A percentile compares a stretch with the other conserved stretches of the same genome.
phyloP scores from a whole-genome alignment of 1,284 basidiomycete species.

The Tranzscheliella williamsii region DNA sequence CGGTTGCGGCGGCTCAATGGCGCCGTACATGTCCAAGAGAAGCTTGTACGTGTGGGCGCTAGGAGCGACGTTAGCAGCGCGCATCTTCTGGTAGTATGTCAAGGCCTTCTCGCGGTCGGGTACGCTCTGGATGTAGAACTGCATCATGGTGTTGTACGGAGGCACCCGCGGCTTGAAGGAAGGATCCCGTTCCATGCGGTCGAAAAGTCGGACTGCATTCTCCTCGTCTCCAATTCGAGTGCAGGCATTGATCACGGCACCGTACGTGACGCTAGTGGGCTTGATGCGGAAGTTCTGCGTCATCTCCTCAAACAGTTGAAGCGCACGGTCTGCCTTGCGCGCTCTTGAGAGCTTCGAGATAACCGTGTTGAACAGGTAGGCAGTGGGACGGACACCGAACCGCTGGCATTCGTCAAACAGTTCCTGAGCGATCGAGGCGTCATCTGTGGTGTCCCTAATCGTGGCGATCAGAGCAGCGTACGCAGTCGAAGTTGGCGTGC shows the following conservation, averaged over 20 bases:
- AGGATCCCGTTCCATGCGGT: conserved; percentile 76
- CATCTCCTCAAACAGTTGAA: conserved; percentile 58
- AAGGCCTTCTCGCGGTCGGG: conserved; percentile 70
- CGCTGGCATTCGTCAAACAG: conserved; percentile 58
- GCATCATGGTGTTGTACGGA: conserved; percentile 98
- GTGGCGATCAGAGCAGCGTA: conserved; percentile 58
- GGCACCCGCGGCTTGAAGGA: conserved; percentile 87
- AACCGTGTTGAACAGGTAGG: conserved; percentile 59
- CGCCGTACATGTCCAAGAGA: conserved; percentile 85
- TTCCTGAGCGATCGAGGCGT: conserved; percentile 56
- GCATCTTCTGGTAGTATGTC: conserved; percentile 76
- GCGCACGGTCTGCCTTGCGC: conserved; percentile 54
- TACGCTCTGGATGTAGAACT: conserved; percentile 86
- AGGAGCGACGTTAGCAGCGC: conserved; percentile 67
- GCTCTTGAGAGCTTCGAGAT: conserved; percentile 60
- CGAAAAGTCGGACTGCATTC: conserved; percentile 80
- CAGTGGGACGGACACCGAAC: conserved; percentile 46
- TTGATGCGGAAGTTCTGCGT: conserved; percentile 62
- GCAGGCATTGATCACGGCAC: conserved; percentile 84
- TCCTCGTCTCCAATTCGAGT: conserved; percentile 81
- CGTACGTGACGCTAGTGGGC: conserved; percentile 89
- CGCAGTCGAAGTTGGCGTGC: conserved; percentile 44
- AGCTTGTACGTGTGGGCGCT: conserved; percentile 65
- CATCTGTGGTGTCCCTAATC: conserved; percentile 59
- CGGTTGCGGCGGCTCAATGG: conserved; percentile 77